A percentile compares a stretch with the other conserved stretches of the same genome.
phyloP scores from a whole-genome alignment of 805 yeast species.

The Myxozyma nipponensis region DNA sequence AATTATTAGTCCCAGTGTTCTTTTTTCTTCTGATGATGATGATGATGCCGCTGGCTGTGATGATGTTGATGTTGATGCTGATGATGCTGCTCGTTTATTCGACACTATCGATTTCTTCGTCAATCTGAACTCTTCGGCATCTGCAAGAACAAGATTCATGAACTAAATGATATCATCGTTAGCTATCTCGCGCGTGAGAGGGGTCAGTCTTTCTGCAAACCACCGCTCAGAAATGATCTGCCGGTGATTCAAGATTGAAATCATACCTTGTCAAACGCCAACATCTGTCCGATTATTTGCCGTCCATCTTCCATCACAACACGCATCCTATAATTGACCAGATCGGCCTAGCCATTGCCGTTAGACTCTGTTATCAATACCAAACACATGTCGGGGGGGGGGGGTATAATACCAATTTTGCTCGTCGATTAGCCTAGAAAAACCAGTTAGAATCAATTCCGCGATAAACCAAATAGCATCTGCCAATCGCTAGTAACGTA shows the following conservation, averaged over 20 bases:
- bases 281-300: conserved; percentile 69
- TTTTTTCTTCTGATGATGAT: conserved; percentile 57
- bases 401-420: conserved; percentile 26
- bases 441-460: too few relatives aligned
- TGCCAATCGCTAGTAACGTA: too few relatives aligned
- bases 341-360: conserved; percentile 50
- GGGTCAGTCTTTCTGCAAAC: too few relatives aligned
- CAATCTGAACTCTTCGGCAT: conserved; percentile 76
- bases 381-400: too few relatives aligned
- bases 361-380: neutral
- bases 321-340: conserved; percentile 68
- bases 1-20: conserved; percentile 75
- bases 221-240: too few relatives aligned
- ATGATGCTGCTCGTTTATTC: conserved; percentile 29
- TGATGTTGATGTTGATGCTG: conserved; percentile 24
- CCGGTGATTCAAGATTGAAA: neutral
- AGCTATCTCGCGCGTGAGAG: too few relatives aligned
- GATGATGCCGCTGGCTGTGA: conserved; percentile 31
- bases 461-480: conserved; percentile 1
- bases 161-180: conserved; percentile 37
- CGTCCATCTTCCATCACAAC: conserved; percentile 76
- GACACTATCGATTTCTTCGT: conserved; percentile 53
- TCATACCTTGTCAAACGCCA: conserved; percentile 74
- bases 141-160: conserved; percentile 79
- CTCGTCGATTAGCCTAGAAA: conserved; percentile 29